Base-by-base conservation (phyloP, 2,329 filamentous ascomycete species). In the Anisogramma anomala region DNA sequence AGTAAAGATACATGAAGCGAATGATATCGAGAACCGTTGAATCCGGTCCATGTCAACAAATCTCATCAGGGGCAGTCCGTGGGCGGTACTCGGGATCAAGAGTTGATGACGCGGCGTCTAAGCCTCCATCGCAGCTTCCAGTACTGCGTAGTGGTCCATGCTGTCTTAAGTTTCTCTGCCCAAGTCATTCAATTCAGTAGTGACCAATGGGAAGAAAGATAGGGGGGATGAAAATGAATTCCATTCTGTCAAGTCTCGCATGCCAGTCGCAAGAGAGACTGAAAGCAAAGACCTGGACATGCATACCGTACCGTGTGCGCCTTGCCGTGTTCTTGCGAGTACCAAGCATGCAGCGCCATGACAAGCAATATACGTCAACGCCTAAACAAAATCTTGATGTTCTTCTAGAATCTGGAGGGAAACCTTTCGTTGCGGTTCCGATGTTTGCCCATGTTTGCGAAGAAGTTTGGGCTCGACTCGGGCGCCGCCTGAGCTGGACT, bases 381-480 rank as follows among this genome's bases (percentile, higher is more conserved):
- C 11, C 1, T 37, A 9, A 15, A 23, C 6, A 30, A 26, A 8
- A 19, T 25, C 4, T 28, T 13, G 20, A 17, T 20, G 7, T 3
- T 18, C 22, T n/a, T 32, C 53, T 39, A 52, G 41, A 41, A 40
- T 36, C 38, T 49, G 6, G 53, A 55, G 20, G 66, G 65, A 31
- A 64, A 67, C 49, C 66, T 60, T 48, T 71, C 68, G 40, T 61
- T 57, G 14, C 56, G 54, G 43, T 56, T 52, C 30, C 60, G 53
- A 25, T 56, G 58, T 33, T 58, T 59, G 33, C 59, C 56, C 35
- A 60, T 50, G 15, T 57, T 58, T 14, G 60, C 55, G 48, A 69
- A 63, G 1, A 64, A 65, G 31, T 46, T 48, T 3, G 43, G 46
- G 36, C 46, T 48, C 28, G 42, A 45, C 18, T 36, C 32, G 6